Evolutionary conservation across 768 basidiomycete species (phyloP), one percentile per base, ranked within the genome.

Genomic region (Macrolepiota fuliginosa): DNA sequence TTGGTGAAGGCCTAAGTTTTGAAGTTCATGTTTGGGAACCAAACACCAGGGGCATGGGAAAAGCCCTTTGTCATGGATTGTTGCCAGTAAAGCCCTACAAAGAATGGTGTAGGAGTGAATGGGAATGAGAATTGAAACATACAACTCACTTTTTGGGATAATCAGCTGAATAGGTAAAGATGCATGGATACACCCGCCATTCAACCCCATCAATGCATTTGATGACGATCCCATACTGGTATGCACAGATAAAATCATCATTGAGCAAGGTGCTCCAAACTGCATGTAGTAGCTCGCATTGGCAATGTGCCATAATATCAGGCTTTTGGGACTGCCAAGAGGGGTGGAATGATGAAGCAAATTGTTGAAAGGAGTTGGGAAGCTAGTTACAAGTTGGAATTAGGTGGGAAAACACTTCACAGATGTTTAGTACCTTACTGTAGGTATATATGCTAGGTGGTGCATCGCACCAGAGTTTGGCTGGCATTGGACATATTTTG

Each of bases 391-490:
- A 52, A 11, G 13, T 15, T 4, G 13, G 17, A 4, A 40, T 40
- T 4, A 40, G 39, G 4, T 40, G 10, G 5, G 13, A 15, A 40
- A n/a, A 40, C 4, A 40, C 4, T 11, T 40, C 9, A 11, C 12
- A n/a, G 9, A 2, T 40, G 39, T 40, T 40, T n/a, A 15, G 27
- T 32, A 9, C 5, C 63, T 56, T 62, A 80, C 78, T 12, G 69
- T 67, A 0, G 78, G 79, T 24, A 83, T 72, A 65, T 81, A 82
- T 11, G 76, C 79, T 2, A 81, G 11, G 58, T 79, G 78, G 61
- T 81, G 75, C 22, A 69, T 67, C 1, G 77, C 70, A 19, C 68
- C 65, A 0, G 68, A 68, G 7, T 63, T 67, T 1, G 76, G 76
- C 13, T 67, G 65, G 1, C 63, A 63, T 1, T 72, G 67, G 2